Evolutionary conservation across 176 grass and related monocot species (phyloP).

Genomic region (Poa pratensis): DNA sequence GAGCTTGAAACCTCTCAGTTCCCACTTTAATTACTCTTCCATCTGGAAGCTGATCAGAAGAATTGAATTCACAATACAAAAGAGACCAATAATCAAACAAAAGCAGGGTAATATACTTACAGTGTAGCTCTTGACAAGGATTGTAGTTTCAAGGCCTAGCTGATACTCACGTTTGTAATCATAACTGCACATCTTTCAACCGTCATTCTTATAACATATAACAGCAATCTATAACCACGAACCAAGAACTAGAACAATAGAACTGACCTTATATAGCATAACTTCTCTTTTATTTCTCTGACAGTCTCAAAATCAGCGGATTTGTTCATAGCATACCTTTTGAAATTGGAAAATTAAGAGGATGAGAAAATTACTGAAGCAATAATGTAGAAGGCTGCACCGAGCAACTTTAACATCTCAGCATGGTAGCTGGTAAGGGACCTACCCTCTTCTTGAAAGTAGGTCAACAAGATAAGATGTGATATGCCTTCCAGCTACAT

Average conservation of each 20-base stretch:
- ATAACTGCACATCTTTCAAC: constrained; percentile 62
- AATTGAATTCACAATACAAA: constrained; percentile 42
- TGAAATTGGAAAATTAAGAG: constrained; percentile 15
- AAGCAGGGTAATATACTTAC: constrained; percentile 60
- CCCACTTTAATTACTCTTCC: constrained; percentile 99
- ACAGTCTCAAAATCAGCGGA: constrained; percentile 98
- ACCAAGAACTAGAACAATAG: neutral
- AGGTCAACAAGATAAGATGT: constrained; percentile 97
- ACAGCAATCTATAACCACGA: constrained; percentile 12
- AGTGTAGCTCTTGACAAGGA: constrained; percentile 98
- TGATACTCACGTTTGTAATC: constrained; percentile 98
- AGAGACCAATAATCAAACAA: neutral
- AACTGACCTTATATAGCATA: constrained; percentile 89
- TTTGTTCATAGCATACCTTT: constrained; percentile 96
- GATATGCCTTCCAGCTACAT: constrained; percentile 98
- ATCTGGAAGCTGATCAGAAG: constrained; percentile 91
- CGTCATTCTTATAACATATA: constrained; percentile 27
- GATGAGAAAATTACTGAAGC: constrained; percentile 39
- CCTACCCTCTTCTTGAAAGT: constrained; percentile 95
- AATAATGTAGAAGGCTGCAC: constrained; percentile 21
- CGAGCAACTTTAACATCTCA: constrained; percentile 28
- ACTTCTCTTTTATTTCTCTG: constrained; percentile 93
- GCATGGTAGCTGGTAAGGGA: constrained; percentile 34
- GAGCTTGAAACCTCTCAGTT: constrained; percentile 93
- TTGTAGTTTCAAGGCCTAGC: constrained; percentile 94